Conservation (phyloP, 495 filamentous ascomycete genomes). For the Aspergillus bertholletiae region DNA sequence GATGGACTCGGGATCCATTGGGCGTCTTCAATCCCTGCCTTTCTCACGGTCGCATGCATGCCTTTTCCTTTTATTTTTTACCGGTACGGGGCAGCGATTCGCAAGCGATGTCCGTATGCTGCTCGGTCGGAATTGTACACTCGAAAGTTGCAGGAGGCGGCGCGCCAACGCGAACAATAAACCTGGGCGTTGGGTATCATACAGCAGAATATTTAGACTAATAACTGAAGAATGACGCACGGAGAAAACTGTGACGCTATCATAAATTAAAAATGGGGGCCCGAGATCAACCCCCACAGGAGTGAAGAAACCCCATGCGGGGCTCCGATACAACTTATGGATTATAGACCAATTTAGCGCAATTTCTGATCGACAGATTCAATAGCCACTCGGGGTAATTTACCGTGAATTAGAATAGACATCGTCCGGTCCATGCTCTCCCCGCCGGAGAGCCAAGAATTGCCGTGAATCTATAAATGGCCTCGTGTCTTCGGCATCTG, state of each 20-base stretch:
- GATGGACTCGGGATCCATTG: conserved; percentile 72
- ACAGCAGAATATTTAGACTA: no score
- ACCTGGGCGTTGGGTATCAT: no score
- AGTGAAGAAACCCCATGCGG: neutral
- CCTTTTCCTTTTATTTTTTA: conserved; percentile 82
- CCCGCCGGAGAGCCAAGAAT: neutral
- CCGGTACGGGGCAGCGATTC: conserved; percentile 65
- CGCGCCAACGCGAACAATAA: conserved; percentile 24
- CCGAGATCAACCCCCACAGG: neutral
- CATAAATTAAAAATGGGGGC: neutral
- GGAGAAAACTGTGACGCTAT: neutral
- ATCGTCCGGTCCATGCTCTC: neutral
- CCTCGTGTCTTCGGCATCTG: no score
- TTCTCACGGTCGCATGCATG: conserved; percentile 69
- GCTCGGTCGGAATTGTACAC: conserved; percentile 48
- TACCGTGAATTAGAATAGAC: neutral
- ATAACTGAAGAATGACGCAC: neutral
- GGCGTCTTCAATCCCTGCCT: conserved; percentile 74
- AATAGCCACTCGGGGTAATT: neutral
- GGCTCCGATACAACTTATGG: neutral
- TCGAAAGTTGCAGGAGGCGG: conserved; percentile 44
- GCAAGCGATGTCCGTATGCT: conserved; percentile 71
- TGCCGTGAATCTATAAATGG: neutral
- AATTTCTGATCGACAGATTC: neutral
- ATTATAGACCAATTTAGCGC: neutral